Evolutionary conservation across 257 asterid species (phyloP), one percentile per base, ranked within the genome.

Genomic region (Solanum raphanifolium): DNA sequence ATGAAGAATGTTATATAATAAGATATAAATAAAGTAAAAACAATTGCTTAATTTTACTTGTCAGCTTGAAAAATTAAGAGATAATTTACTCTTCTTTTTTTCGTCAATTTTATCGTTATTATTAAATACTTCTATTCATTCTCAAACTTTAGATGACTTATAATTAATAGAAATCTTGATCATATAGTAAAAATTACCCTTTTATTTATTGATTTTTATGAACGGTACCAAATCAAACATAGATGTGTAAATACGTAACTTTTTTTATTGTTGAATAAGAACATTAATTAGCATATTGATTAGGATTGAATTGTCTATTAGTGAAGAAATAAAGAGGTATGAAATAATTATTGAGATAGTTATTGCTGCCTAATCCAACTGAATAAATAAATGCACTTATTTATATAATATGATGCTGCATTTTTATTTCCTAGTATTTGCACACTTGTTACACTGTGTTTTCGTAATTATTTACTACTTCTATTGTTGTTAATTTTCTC

Each of bases 221-320:
- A 52, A 6, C 4, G 0, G 60, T 48, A 0, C 23, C 60, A 48
- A 48, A 48, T 48, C 23, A 48, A 48, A 16, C 8, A 48, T 48
- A 48, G 23, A 48, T 15, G 8, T 2, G 21, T 48, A 48, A 48
- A 48, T 48, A 48, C 7, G 60, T 15, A 48, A 18, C 3, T 48
- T 52, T 16, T 52, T 16, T 2, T 2, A 52, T 16, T 6, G 23
- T 52, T 52, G 25, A 58, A 93, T 94, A 39, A 94, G 90, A 48
- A 83, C 82, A 52, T 52, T 16, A 16, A 12, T 29, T 84, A 85
- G 94, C 96, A 68, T 86, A 94, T 84, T 93, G 90, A 2, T 92
- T 81, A 4, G 94, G 93, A 4, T 93, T 34, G 52, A 20, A 87
- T n/a, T 15, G 52, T 13, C 81, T 31, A 29, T 83, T 58, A 11